phyloP scores from a whole-genome alignment of 257 asterid genomes.

The Solanum appendiculatum region DNA sequence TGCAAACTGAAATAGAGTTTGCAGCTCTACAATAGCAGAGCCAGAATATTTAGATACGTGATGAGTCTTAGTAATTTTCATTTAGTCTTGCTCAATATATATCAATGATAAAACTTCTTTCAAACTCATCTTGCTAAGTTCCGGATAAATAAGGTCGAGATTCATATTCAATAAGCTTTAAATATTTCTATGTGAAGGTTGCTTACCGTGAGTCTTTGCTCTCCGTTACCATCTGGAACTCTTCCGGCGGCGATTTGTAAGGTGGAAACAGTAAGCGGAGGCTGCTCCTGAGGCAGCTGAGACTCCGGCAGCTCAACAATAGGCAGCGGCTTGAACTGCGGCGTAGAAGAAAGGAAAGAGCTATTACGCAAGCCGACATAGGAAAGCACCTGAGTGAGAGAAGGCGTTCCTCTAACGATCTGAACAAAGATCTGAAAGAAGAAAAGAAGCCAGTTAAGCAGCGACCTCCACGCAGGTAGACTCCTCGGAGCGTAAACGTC shows the following conservation, averaged over 20 bases:
- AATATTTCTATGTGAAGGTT: background rate
- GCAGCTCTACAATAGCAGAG: background rate
- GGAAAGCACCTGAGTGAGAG: constrained; percentile 58
- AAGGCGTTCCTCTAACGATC: constrained; percentile 87
- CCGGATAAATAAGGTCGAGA: background rate
- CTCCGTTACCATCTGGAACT: background rate
- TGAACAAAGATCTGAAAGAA: constrained; percentile 87
- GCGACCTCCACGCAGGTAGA: constrained; percentile 72
- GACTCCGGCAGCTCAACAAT: constrained; percentile 55
- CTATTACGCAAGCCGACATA: constrained; percentile 48
- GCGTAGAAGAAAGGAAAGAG: constrained; percentile 36
- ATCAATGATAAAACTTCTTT: background rate
- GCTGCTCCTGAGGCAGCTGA: constrained; percentile 11
- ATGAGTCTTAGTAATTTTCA: background rate
- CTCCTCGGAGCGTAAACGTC: constrained; percentile 77
- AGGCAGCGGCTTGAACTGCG: constrained; percentile 63
- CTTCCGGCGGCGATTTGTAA: background rate
- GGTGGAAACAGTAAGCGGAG: constrained; percentile 6
- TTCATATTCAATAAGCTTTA: background rate
- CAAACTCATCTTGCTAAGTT: background rate
- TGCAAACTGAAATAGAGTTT: background rate
- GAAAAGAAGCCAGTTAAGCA: constrained; percentile 76
- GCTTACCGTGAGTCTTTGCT: constrained; percentile 27
- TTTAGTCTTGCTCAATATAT: background rate
- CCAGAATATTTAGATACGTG: background rate